A percentile compares a stretch with the other conserved stretches of the same genome.
phyloP scores from a whole-genome alignment of 2,329 filamentous ascomycete species.

The Trichoderma lentiforme region DNA sequence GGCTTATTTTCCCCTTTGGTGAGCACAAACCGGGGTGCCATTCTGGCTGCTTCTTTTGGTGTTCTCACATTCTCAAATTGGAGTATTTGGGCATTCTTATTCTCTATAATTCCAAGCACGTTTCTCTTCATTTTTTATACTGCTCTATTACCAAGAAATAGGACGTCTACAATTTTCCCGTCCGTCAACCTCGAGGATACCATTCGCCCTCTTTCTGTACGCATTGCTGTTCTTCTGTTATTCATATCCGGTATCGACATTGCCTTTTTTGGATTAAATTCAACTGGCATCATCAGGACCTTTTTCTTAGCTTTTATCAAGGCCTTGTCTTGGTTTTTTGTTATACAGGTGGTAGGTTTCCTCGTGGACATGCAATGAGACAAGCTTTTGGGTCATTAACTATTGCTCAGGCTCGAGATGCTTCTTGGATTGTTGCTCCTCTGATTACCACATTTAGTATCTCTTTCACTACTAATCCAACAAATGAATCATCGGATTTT shows the following conservation, averaged over 20 bases:
- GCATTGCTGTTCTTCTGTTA: conserved; percentile 22
- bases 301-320: conserved; percentile 31
- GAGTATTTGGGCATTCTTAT: conserved; percentile 21
- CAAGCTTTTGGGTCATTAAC: fast-evolving
- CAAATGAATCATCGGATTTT: conserved; percentile 26
- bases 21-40: not conserved
- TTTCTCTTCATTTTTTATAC: conserved; percentile 32
- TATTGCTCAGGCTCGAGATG: conserved; percentile 27
- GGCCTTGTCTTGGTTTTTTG: conserved; percentile 36
- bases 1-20: not conserved
- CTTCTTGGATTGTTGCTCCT: conserved; percentile 32
- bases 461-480: conserved; percentile 29
- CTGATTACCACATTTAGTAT: conserved; percentile 33
- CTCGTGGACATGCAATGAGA: not conserved
- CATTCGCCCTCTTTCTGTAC: conserved; percentile 26
- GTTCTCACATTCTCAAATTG: conserved; percentile 29
- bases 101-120: conserved; percentile 29
- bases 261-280: conserved; percentile 26
- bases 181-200: conserved; percentile 27
- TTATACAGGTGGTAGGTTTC: conserved; percentile 30
- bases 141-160: conserved; percentile 19
- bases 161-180: not conserved
- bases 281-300: conserved; percentile 14
- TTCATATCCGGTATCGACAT: conserved; percentile 22
- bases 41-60: not conserved